Evolutionary conservation across 176 grass and related monocot species (phyloP).

Genomic region (Areca catechu): DNA sequence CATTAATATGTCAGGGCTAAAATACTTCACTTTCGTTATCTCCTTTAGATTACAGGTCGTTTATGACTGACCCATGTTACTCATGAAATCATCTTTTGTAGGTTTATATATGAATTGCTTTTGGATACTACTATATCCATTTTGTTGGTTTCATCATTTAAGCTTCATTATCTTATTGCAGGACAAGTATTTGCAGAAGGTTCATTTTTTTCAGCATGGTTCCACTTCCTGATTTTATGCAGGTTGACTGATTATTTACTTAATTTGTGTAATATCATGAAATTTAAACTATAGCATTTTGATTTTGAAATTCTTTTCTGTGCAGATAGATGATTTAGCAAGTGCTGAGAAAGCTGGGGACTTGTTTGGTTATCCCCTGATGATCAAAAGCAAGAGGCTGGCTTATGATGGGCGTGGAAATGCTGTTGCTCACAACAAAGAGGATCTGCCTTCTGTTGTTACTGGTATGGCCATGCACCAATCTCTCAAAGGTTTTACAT

Average conservation of each 20-base stretch:
- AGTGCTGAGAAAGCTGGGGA: constrained; percentile 68
- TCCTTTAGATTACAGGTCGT: too few relatives aligned
- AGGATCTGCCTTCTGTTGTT: constrained; percentile 66
- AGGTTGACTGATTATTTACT: constrained; percentile 37
- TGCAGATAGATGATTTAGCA: constrained; percentile 46
- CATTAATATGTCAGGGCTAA: too few relatives aligned
- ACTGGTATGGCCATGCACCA: constrained; percentile 34
- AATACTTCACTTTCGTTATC: too few relatives aligned
- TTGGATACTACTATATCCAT: too few relatives aligned
- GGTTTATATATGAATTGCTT: too few relatives aligned
- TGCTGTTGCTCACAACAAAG: constrained; percentile 53
- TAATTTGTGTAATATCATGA: neutral
- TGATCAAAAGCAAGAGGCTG: constrained; percentile 94
- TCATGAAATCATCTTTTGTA: too few relatives aligned
- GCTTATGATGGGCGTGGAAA: constrained; percentile 92
- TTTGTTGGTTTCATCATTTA: too few relatives aligned
- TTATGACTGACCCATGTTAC: too few relatives aligned
- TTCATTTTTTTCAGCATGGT: constrained; percentile 60
- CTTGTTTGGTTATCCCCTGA: constrained; percentile 76
- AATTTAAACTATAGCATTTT: constrained; percentile 2
- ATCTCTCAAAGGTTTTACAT: neutral
- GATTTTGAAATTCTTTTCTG: constrained; percentile 1
- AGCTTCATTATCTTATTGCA: constrained; percentile 31
- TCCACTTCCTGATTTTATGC: constrained; percentile 63
- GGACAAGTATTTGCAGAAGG: constrained; percentile 90